Evolutionary conservation across 441 rosid species (phyloP), one percentile per base, ranked within the genome.

Genomic region (Cnidoscolus chayamansa): DNA sequence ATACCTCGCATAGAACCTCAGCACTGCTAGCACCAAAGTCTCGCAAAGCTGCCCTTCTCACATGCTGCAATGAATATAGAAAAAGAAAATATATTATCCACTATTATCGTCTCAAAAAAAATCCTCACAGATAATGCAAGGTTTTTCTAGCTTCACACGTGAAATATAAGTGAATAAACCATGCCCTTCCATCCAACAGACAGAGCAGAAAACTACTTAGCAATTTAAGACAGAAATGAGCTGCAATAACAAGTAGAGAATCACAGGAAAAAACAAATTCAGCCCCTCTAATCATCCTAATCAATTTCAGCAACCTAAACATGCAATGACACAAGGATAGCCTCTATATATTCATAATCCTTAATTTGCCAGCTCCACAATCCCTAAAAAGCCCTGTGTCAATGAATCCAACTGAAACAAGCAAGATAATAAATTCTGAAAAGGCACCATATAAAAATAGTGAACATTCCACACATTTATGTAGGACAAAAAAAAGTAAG

Each of bases 1-100:
- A 15, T 19, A 94, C 99, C 97, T 90, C 98, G 54, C 89, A 94
- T 68, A 94, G 65, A 73, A 94, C 94, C 83, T 92, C 93, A n/a
- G 98, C 99, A 71, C 84, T 87, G 78, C 79, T 81, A 10, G 98
- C 99, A 67, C 88, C 85, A 60, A 87, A 89, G 82, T 87, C 90
- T 74, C 87, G 85, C 81, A 88, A 65, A 3, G 96, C 93, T 32
- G 88, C 88, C 72, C 74, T 87, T 81, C 85, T 94, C 45, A 94
- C 82, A 68, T 94, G 94, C 99, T 94, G 86, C 59, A 49, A 63
- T 51, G 10, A 65, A 32, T 60, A 62, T 31, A 55, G 32, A 10
- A 2, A 62, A 35, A 37, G 40, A 37, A 47, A 4, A 32, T 35
- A 53, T 25, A 47, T 7, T 1, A 68, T 47, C 55, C 30, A 43